A percentile compares a stretch with the other conserved stretches of the same genome.
These are phyloP conservation scores for Vigna nakashimae DNA, from an alignment of 306 rosid genomes.

Conservation along the genomic window DNA sequence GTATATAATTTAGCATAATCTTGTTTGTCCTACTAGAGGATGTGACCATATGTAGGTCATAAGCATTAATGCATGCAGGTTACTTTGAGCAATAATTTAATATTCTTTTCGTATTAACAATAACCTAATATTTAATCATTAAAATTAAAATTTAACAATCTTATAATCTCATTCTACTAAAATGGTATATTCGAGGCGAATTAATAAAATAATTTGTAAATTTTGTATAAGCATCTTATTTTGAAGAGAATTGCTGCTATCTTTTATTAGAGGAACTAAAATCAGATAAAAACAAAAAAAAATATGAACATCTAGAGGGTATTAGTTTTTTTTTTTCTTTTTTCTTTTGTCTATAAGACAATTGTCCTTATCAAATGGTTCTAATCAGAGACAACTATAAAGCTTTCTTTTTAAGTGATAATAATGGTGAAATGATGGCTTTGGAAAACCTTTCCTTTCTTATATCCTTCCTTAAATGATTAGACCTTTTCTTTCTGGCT, in stretches of 20 bases:
- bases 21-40: background rate
- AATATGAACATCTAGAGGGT: slow-evolving; percentile 30
- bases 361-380: slow-evolving; percentile 56
- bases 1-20: background rate
- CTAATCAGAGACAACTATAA: slow-evolving; percentile 60
- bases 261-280: background rate
- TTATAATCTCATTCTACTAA: background rate
- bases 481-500: slow-evolving; percentile 48
- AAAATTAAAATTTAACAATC: background rate
- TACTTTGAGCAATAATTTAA: background rate
- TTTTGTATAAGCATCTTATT: background rate
- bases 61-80: background rate
- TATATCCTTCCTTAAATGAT: slow-evolving; percentile 68
- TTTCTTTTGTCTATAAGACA: slow-evolving; percentile 9
- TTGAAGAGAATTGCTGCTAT: no score
- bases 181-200: background rate
- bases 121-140: background rate
- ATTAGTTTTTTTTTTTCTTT: slow-evolving; percentile 18
- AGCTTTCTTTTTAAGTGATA: slow-evolving; percentile 76
- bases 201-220: background rate
- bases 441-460: slow-evolving; percentile 51
- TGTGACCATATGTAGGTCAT: slow-evolving; percentile 8
- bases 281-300: background rate
- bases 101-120: background rate
- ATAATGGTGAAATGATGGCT: slow-evolving; percentile 71